Percentiles rank a stretch among this genome's conserved stretches.
phyloP scores from a whole-genome alignment of 306 rosid species.

The Adenanthera pavonina region DNA sequence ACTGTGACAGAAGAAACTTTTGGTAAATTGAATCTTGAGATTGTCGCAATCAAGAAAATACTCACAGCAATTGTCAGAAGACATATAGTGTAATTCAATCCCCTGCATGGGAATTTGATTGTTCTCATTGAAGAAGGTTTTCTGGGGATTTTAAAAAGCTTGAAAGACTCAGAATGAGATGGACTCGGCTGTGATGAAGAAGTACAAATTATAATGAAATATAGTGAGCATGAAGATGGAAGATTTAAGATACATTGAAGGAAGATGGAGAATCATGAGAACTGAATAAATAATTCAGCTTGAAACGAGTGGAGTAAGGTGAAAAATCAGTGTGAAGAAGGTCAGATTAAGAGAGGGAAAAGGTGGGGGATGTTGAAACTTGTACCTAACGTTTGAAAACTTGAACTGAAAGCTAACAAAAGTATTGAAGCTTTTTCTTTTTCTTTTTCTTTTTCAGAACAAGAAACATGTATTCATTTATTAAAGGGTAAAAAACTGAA shows the following conservation, averaged over 20 bases:
- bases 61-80: constrained; percentile 44
- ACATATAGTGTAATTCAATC: constrained; percentile 49
- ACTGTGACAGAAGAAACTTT: constrained; percentile 37
- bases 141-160: background rate
- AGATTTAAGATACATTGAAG: constrained; percentile 19
- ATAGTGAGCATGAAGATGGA: background rate
- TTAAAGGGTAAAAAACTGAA: background rate
- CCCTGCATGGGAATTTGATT: constrained; percentile 49
- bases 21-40: constrained; percentile 52
- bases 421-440: constrained; percentile 28
- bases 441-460: background rate
- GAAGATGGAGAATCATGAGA: constrained; percentile 21
- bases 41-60: constrained; percentile 49
- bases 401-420: constrained; percentile 51
- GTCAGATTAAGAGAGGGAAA: constrained; percentile 44
- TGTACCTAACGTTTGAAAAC: constrained; percentile 54
- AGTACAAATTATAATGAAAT: background rate
- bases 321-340: constrained; percentile 45
- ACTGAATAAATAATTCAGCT: constrained; percentile 33
- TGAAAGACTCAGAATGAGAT: constrained; percentile 16
- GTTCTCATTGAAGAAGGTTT: constrained; percentile 54
- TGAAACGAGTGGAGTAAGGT: constrained; percentile 50
- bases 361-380: constrained; percentile 48
- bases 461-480: constrained; percentile 32
- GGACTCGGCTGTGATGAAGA: constrained; percentile 10